phyloP scores from a whole-genome alignment of 257 asterid species.

The Fraxinus americana region DNA sequence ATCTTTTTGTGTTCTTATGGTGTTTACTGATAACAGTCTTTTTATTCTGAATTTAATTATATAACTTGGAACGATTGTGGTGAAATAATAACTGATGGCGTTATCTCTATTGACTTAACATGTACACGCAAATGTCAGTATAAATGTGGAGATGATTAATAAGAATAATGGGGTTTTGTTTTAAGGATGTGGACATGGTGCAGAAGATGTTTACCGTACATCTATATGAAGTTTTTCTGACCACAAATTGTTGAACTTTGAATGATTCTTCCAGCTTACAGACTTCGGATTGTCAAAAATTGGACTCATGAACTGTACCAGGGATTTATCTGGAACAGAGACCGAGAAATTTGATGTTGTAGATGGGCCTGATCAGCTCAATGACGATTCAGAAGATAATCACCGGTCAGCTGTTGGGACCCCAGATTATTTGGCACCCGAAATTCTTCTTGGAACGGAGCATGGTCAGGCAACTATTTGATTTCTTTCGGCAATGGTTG shows the following conservation, averaged over 20 bases:
- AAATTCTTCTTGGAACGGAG: constrained; percentile 92
- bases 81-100: not conserved
- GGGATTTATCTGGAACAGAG: constrained; percentile 69
- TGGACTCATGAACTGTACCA: constrained; percentile 92
- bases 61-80: not conserved
- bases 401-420: constrained; percentile 92
- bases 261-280: constrained; percentile 70
- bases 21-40: not conserved
- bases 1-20: not conserved
- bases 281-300: constrained; percentile 96
- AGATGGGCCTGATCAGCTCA: constrained; percentile 47
- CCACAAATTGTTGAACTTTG: constrained; percentile 30
- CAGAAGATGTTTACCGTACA: not conserved
- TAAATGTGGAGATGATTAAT: not conserved
- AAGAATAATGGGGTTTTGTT: constrained; percentile 5
- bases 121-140: not conserved
- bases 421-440: constrained; percentile 98
- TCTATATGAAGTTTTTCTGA: constrained; percentile 20
- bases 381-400: constrained; percentile 40
- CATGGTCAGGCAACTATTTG: constrained; percentile 63
- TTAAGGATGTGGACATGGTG: constrained; percentile 1
- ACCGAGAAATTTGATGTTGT: constrained; percentile 36
- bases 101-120: not conserved
- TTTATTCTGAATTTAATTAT: not conserved
- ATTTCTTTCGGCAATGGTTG: constrained; percentile 14